Base-by-base conservation (phyloP, 352 stramenopile species). In the Phytopythium montanum region DNA sequence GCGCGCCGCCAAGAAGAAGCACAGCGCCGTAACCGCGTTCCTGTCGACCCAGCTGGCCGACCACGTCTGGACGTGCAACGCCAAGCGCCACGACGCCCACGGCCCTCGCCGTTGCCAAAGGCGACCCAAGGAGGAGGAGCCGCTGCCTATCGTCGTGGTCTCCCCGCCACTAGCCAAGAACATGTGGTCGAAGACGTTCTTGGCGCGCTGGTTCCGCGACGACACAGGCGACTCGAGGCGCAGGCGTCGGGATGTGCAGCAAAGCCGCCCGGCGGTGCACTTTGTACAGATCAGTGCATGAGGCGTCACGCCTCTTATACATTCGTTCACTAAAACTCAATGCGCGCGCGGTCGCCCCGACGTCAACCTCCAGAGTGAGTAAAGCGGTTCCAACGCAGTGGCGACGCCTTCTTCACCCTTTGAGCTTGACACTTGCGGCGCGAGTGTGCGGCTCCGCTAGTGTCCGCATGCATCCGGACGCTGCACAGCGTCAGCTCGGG, bases 41-140 rank as follows among this genome's bases (percentile, higher is more conserved):
- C 51, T 75, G 26, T 65, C 68, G n/a, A 66, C 60, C 25, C 67
- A 69, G 13, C 65, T 72, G 56, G 54, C 65, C 13, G 68, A 69
- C 46, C 69, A 69, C 5, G 60, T 75, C 13, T 75, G 68, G 68
- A 72, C 56, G 23, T 75, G 68, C 46, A 75, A 67, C 31, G 48
- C 64, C 1, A 62, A 66, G 26, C 33, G 64, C 51, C 68, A 75
- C 23, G 64, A 64, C 62, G 41, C 42, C 4, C 64, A 72, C 25
- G 54, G 68, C 0, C 60, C 64, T 33, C 60, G 68, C 51, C 64
- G 64, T 12, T 75, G 68, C 54, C 60, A 75, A 33, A n/a, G 46
- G 10, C 46, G 25, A 6, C 46, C 18, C 9, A 49, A 49, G 19
- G 25, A 53, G 28, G 26, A 14, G 26, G 1, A 26, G n/a, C n/a